phyloP scores from a whole-genome alignment of 805 yeast genomes.

The Candida tallmaniae region DNA sequence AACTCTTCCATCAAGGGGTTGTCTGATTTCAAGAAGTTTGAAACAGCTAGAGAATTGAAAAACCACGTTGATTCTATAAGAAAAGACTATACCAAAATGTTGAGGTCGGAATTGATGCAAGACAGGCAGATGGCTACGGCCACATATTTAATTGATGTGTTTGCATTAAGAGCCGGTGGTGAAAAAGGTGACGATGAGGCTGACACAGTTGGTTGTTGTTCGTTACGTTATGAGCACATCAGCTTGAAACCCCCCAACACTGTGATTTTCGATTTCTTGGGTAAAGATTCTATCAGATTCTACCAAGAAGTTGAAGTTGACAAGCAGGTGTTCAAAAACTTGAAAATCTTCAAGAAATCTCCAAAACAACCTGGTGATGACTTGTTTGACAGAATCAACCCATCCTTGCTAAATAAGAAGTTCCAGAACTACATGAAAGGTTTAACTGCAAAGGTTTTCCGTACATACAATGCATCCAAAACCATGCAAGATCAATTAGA shows the following conservation, averaged over 20 bases:
- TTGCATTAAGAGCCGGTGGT: constrained; percentile 97
- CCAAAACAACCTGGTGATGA: constrained; percentile 93
- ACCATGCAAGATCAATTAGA: constrained; percentile 96
- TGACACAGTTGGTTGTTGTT: constrained; percentile 97
- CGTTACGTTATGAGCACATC: constrained; percentile 85
- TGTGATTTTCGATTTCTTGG: constrained; percentile 87
- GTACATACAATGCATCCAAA: constrained; percentile 94
- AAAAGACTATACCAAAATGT: constrained; percentile 61
- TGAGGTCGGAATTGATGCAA: constrained; percentile 73
- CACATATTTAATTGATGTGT: constrained; percentile 83
- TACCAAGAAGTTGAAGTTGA: constrained; percentile 92
- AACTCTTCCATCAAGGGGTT: constrained; percentile 87
- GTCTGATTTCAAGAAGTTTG: constrained; percentile 87
- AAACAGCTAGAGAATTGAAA: constrained; percentile 84
- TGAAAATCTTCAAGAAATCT: constrained; percentile 77
- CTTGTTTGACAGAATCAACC: constrained; percentile 85
- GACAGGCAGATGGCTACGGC: constrained; percentile 93
- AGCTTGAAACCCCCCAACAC: constrained; percentile 79
- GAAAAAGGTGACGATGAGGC: constrained; percentile 97
- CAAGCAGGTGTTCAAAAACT: constrained; percentile 84
- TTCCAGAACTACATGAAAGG: constrained; percentile 90
- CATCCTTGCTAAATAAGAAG: constrained; percentile 76
- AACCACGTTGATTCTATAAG: constrained; percentile 69
- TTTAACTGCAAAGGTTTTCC: constrained; percentile 91
- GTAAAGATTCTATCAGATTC: constrained; percentile 91